Conservation (phyloP, 169 alveolate genomes). For the Cryptosporidium viatorum region DNA sequence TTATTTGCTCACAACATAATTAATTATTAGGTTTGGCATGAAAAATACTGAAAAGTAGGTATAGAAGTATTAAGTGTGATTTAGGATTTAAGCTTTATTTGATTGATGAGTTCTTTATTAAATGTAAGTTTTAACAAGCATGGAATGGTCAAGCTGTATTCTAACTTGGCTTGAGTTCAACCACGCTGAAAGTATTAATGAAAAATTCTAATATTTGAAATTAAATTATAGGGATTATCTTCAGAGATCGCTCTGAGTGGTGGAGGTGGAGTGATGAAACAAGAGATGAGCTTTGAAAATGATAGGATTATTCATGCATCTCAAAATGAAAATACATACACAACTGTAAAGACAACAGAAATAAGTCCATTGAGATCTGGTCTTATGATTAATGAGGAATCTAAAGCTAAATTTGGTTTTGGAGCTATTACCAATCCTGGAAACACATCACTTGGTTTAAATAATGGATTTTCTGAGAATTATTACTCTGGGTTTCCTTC, state of each 20-base stretch:
- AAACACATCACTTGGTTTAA: neutral
- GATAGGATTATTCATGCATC: neutral
- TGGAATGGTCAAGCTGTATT: neutral
- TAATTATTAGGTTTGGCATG: neutral
- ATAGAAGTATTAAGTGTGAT: constrained; percentile 12
- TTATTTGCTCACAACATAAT: constrained; percentile 12
- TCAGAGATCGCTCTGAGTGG: neutral
- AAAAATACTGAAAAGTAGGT: neutral
- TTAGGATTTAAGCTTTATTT: constrained; percentile 26
- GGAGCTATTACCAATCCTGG: neutral
- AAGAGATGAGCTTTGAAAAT: neutral
- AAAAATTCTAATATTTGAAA: neutral
- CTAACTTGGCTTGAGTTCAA: neutral
- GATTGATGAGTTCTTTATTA: constrained; percentile 32
- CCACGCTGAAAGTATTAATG: neutral
- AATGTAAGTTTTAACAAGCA: constrained; percentile 23
- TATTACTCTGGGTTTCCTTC: constrained; percentile 3
- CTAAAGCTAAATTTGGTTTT: neutral
- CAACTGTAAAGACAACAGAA: constrained; percentile 19
- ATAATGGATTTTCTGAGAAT: constrained; percentile 15
- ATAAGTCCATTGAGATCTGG: constrained; percentile 68
- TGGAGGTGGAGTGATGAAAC: neutral
- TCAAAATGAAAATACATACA: neutral
- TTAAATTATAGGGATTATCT: constrained; percentile 38
- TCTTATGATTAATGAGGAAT: constrained; percentile 25